phyloP scores from a whole-genome alignment of 768 basidiomycete species.

The Boletus sensibilis region DNA sequence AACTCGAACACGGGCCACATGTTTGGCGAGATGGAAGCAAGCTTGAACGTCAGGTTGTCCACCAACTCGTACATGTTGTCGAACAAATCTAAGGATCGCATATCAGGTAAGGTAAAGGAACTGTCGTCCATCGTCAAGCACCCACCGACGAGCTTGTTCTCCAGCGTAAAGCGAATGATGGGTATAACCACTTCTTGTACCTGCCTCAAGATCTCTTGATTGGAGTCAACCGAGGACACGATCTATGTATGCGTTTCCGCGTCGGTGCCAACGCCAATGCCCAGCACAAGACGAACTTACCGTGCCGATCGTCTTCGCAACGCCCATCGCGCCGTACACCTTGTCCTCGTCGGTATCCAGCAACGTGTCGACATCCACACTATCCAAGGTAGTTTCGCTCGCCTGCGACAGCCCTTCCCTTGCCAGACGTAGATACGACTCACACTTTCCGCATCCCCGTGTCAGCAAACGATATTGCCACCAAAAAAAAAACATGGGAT shows the following conservation, averaged over 20 bases:
- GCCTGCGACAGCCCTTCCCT: slow-evolving; percentile 57
- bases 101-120: neutral
- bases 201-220: slow-evolving; percentile 71
- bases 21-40: slow-evolving; percentile 67
- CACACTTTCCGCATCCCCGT: slow-evolving; percentile 48
- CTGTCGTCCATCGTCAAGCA: neutral
- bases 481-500: neutral
- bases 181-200: slow-evolving; percentile 83
- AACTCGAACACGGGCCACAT: slow-evolving; percentile 90
- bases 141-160: slow-evolving; percentile 74
- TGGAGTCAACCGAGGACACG: slow-evolving; percentile 68
- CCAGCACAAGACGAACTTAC: slow-evolving; percentile 38
- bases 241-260: slow-evolving; percentile 46
- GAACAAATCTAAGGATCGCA: slow-evolving; percentile 58
- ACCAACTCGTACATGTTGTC: slow-evolving; percentile 87
- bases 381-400: slow-evolving; percentile 49
- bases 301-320: slow-evolving; percentile 81
- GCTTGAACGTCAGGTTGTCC: slow-evolving; percentile 82
- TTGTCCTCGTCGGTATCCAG: slow-evolving; percentile 78
- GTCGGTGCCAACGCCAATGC: neutral
- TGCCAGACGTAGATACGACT: slow-evolving; percentile 78
- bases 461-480: neutral
- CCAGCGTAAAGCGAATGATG: slow-evolving; percentile 71
- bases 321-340: slow-evolving; percentile 83
- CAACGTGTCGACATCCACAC: slow-evolving; percentile 55